phyloP scores from a whole-genome alignment of 352 stramenopile genomes.

The Globisporangium cederbergense region DNA sequence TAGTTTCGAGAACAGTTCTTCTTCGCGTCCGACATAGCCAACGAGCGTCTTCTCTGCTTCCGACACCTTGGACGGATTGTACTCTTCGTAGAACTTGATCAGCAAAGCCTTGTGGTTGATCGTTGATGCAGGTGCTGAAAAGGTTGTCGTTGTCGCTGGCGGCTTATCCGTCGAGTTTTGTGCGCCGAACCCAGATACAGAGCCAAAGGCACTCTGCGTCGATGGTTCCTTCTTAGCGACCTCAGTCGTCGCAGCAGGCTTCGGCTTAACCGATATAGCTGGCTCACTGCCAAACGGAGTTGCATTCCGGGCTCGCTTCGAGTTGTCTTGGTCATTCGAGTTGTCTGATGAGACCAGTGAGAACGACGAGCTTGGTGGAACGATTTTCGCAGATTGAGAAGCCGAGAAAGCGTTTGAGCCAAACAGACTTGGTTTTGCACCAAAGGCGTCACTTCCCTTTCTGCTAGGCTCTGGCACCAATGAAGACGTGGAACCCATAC shows the following conservation, averaged over 20 bases:
- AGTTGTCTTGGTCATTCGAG: slow-evolving; percentile 5
- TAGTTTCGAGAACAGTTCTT: slow-evolving; percentile 53
- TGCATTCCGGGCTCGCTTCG: neutral
- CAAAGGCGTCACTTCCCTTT: neutral
- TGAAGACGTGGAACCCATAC: slow-evolving; percentile 8
- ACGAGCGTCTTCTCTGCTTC: slow-evolving; percentile 49
- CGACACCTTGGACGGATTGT: slow-evolving; percentile 46
- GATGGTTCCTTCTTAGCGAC: slow-evolving; percentile 7
- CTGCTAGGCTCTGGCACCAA: slow-evolving; percentile 4
- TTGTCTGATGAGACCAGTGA: slow-evolving; percentile 12
- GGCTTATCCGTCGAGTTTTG: slow-evolving; percentile 6
- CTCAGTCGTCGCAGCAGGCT: slow-evolving; percentile 5
- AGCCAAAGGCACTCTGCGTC: slow-evolving; percentile 22
- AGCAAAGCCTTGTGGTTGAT: slow-evolving; percentile 49
- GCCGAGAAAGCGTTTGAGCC: slow-evolving; percentile 1
- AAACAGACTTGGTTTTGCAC: slow-evolving; percentile 9
- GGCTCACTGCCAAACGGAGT: slow-evolving; percentile 3
- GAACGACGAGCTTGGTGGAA: slow-evolving; percentile 9
- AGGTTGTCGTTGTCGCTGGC: slow-evolving; percentile 11
- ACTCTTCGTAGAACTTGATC: slow-evolving; percentile 59
- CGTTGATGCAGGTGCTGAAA: neutral
- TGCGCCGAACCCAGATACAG: slow-evolving; percentile 22
- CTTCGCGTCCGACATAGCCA: slow-evolving; percentile 55
- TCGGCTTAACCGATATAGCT: slow-evolving; percentile 6
- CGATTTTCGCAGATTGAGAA: neutral